Base-by-base conservation (phyloP, 164 flowering plant genomes). In the Berberis vulgaris region DNA sequence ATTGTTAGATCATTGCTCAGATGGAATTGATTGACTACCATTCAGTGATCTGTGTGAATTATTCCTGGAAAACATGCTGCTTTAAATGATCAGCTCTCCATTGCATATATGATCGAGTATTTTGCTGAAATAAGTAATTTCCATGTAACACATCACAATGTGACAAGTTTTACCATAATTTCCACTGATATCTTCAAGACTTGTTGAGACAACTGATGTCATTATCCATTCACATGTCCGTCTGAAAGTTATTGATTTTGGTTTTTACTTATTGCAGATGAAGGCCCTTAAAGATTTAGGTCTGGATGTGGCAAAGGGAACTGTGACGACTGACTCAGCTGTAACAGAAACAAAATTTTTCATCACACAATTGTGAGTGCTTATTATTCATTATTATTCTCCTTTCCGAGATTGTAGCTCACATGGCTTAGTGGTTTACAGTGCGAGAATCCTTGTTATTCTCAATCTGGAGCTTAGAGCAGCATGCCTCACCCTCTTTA, bases 231-330 rank as follows among this genome's bases (percentile, higher is more conserved):
- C 26, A 26, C 26, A 6, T 66, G 6, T 11, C 3, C 10, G 47
- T n/a, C 12, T 38, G 12, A 54, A 1, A 58, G 12, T 59, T 60
- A 26, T 67, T 70, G 52, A 45, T 58, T 3, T 61, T 26, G 45
- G 26, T 43, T 41, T 12, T 10, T 65, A 26, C 46, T 45, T 9
- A 8, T 55, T 64, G 65, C 87, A 91, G 99, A 91, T 91, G 91
- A 94, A 74, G 77, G 91, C 99, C 60, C 79, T 91, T 60, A 84
- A 81, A 65, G 88, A 81, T 71, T 73, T 87, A 73, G 96, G 91
- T 58, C 70, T 89, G 72, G 91, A 94, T 80, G 99, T 94, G 41
- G 59, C 79, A 47, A 94, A 94, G 75, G 97, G 96, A 67, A 91
- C 81, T 71, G 96, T 94, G 65, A 45, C 75, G 47, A 87, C 96